These are phyloP conservation scores for Fusarium sublunatum DNA, from an alignment of 2,329 filamentous ascomycete species.

Conservation along the genomic window DNA sequence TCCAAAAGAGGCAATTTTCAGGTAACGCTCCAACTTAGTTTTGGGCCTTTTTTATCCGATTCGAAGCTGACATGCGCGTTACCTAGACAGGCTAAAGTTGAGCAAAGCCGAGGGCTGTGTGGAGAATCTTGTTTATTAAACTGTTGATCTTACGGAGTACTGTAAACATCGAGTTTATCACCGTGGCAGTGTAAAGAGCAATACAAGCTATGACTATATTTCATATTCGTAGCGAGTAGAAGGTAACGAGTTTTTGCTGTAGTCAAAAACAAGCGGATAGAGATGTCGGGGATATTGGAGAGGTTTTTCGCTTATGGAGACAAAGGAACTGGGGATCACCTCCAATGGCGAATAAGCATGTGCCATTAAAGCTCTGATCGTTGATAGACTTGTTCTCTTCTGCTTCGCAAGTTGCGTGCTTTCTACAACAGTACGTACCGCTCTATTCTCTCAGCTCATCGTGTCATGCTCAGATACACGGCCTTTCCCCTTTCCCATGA, in stretches of 20 bases:
- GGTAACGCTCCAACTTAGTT: conserved; percentile 24
- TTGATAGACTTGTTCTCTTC: neutral
- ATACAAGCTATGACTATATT: conserved; percentile 6
- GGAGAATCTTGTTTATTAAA: conserved; percentile 17
- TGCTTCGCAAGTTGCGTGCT: neutral
- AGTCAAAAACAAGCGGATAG: neutral
- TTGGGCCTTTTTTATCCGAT: conserved; percentile 20
- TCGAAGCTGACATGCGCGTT: conserved; percentile 41
- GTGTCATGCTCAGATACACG: conserved; percentile 15
- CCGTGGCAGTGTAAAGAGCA: conserved; percentile 1
- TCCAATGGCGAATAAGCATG: neutral
- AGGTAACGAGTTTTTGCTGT: neutral
- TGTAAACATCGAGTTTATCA: conserved; percentile 5
- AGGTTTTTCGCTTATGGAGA: conserved; percentile 13
- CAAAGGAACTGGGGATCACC: neutral
- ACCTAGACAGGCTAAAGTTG: conserved; percentile 14
- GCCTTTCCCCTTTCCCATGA: neutral
- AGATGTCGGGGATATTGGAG: conserved; percentile 16
- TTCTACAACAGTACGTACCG: neutral
- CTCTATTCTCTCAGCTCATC: neutral
- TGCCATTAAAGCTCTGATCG: neutral
- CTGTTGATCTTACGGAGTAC: too few species aligned
- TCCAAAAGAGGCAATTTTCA: conserved; percentile 29
- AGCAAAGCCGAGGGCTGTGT: conserved; percentile 20
- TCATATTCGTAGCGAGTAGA: neutral